phyloP scores from a whole-genome alignment of 139 green algal genomes.

The Chlamydomonas urium region DNA sequence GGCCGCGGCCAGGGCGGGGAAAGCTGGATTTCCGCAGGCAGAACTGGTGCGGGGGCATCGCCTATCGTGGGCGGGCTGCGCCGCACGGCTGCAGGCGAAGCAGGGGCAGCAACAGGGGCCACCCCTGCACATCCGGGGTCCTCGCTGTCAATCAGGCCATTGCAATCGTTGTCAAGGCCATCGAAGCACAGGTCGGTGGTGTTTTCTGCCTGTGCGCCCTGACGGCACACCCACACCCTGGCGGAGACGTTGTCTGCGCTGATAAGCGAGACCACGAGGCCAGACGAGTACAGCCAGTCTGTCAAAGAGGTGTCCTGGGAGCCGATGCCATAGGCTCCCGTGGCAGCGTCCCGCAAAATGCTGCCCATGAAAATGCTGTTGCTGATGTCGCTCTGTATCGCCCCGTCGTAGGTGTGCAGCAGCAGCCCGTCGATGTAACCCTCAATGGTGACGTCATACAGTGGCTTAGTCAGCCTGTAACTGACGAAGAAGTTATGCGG shows the following conservation, averaged over 20 bases:
- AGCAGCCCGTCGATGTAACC: slow-evolving; percentile 13
- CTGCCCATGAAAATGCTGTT: background rate
- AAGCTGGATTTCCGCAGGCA: background rate
- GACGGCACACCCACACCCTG: slow-evolving; percentile 3
- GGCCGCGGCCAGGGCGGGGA: background rate
- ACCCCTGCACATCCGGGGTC: background rate
- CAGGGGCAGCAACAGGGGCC: background rate
- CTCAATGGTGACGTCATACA: background rate
- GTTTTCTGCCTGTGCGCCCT: background rate
- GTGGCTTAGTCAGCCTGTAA: background rate
- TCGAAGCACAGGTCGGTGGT: background rate
- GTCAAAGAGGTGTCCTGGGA: background rate
- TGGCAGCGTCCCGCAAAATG: background rate
- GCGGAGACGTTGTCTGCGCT: background rate
- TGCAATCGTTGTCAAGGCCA: slow-evolving; percentile 17
- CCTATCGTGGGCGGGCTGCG: background rate
- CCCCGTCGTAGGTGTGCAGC: slow-evolving; percentile 5
- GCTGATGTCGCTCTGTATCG: background rate
- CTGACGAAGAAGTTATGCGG: background rate
- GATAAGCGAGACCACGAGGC: background rate
- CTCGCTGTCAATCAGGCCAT: background rate
- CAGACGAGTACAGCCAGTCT: background rate
- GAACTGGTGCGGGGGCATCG: background rate
- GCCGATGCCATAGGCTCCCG: background rate
- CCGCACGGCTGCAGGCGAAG: background rate